Conservation (phyloP, 805 yeast species). For the Metschnikowia henanensis region DNA sequence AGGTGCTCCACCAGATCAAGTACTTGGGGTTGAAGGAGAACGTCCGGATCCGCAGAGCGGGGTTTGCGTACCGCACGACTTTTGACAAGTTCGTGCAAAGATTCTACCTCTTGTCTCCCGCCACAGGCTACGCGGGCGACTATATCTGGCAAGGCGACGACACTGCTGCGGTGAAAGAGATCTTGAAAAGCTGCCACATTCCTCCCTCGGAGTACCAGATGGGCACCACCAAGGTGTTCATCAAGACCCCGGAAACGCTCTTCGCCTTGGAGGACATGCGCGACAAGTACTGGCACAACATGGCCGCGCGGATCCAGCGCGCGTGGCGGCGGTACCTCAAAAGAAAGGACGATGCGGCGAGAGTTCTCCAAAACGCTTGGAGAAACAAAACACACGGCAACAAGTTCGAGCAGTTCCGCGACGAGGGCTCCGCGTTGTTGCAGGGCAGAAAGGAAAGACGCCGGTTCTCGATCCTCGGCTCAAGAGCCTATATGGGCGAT, state of each 20-base stretch:
- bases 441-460: constrained; percentile 86
- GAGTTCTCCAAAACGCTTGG: constrained; percentile 78
- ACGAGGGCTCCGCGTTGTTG: constrained; percentile 71
- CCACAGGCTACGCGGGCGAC: constrained; percentile 89
- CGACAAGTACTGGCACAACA: constrained; percentile 95
- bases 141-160: constrained; percentile 60
- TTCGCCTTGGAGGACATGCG: constrained; percentile 95
- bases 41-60: constrained; percentile 97
- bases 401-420: constrained; percentile 80
- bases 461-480: constrained; percentile 81
- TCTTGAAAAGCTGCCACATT: constrained; percentile 57
- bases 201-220: constrained; percentile 83
- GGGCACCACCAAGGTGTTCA: constrained; percentile 90
- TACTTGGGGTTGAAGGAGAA: constrained; percentile 96
- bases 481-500: constrained; percentile 92
- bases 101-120: constrained; percentile 81
- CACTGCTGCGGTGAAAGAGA: constrained; percentile 50
- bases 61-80: constrained; percentile 96
- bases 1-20: constrained; percentile 93
- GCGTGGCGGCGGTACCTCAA: constrained; percentile 89
- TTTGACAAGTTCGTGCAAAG: constrained; percentile 96
- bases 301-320: constrained; percentile 97
- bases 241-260: constrained; percentile 94
- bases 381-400: constrained; percentile 79
- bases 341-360: constrained; percentile 85